These are phyloP conservation scores for Raddia guianensis DNA, from an alignment of 176 grass and related monocot genomes.

Conservation along the genomic window DNA sequence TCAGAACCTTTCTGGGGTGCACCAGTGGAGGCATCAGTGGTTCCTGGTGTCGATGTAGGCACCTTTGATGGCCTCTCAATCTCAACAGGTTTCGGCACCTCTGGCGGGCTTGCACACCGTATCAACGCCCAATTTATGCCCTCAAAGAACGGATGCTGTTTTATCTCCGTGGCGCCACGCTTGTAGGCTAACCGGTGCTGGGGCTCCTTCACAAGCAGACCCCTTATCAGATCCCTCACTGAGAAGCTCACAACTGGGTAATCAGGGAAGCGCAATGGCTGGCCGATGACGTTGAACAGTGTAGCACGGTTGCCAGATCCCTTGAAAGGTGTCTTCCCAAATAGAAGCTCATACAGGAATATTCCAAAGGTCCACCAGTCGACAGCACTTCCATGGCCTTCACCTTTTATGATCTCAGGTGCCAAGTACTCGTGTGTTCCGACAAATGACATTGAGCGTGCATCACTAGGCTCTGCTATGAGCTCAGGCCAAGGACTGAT, in stretches of 20 bases:
- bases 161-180: slow-evolving; percentile 63
- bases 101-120: slow-evolving; percentile 58
- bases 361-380: slow-evolving; percentile 75
- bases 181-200: slow-evolving; percentile 59
- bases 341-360: slow-evolving; percentile 62
- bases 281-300: slow-evolving; percentile 68
- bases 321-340: slow-evolving; percentile 68
- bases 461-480: slow-evolving; percentile 60
- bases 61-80: slow-evolving; percentile 36
- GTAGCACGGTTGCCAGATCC: slow-evolving; percentile 63
- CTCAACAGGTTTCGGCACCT: slow-evolving; percentile 52
- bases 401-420: slow-evolving; percentile 70
- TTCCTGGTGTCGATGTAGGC: slow-evolving; percentile 19
- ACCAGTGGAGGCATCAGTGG: slow-evolving; percentile 21
- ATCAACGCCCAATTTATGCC: slow-evolving; percentile 66
- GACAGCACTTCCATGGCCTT: slow-evolving; percentile 65
- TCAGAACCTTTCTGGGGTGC: slow-evolving; percentile 47
- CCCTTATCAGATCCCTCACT: slow-evolving; percentile 57
- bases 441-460: slow-evolving; percentile 59
- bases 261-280: slow-evolving; percentile 59
- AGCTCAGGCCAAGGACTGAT: slow-evolving; percentile 63
- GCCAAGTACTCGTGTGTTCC: slow-evolving; percentile 68
- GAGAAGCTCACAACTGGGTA: slow-evolving; percentile 59
- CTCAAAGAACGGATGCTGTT: slow-evolving; percentile 66
- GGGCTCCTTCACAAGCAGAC: slow-evolving; percentile 62